Conservation (phyloP, 768 basidiomycete species). For the Pisolithus tinctorius region DNA sequence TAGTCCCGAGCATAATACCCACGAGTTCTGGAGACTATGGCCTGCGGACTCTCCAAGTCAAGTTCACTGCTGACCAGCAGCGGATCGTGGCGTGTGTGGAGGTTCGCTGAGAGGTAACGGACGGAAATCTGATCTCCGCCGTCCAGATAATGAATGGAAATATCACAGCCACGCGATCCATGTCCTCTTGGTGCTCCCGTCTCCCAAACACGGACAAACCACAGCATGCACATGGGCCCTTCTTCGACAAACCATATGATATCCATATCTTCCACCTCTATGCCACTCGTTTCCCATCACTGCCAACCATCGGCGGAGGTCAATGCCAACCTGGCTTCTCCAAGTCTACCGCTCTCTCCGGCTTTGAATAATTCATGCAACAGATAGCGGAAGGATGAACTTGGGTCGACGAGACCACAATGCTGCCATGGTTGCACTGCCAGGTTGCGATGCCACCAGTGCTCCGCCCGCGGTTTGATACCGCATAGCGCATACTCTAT, state of each 20-base stretch:
- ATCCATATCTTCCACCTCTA: neutral
- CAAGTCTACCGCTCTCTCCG: conserved; percentile 6
- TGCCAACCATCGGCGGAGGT: neutral
- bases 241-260: neutral
- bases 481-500: no score
- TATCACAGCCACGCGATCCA: no score
- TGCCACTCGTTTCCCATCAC: conserved; percentile 8
- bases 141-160: conserved; percentile 11
- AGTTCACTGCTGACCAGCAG: conserved; percentile 16
- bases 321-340: neutral
- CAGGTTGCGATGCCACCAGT: no score
- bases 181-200: neutral
- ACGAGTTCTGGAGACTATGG: no score
- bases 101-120: conserved; percentile 7
- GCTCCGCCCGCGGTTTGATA: no score
- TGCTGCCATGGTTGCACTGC: no score
- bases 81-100: conserved; percentile 1
- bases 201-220: neutral
- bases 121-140: conserved; percentile 14
- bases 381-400: no score
- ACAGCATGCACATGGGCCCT: neutral
- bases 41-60: conserved; percentile 27
- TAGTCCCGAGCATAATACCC: no score
- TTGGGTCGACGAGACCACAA: no score
- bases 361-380: neutral